phyloP scores from a whole-genome alignment of 2,329 filamentous ascomycete species.

The Colletotrichum euphorbiae region DNA sequence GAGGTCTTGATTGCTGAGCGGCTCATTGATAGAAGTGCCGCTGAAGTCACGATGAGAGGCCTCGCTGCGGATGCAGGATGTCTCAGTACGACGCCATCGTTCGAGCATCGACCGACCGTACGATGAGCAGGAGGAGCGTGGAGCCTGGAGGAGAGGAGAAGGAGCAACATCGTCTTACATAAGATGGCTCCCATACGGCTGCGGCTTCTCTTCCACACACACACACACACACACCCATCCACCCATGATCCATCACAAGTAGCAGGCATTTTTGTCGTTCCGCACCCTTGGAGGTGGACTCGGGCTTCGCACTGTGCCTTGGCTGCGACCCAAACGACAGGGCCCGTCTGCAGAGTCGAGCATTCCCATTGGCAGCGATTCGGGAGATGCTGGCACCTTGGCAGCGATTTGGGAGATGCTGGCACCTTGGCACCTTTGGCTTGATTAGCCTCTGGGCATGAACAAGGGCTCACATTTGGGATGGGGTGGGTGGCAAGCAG shows the following conservation, averaged over 20 bases:
- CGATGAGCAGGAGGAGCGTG: neutral
- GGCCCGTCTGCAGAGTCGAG: neutral
- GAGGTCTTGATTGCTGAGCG: constrained; percentile 6
- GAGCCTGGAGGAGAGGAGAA: neutral
- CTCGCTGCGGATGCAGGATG: constrained; percentile 22
- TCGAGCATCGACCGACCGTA: constrained; percentile 3
- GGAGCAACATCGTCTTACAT: constrained; percentile 17
- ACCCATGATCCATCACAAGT: constrained; percentile 9
- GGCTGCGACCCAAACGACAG: constrained; percentile 30
- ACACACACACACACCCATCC: too few relatives aligned
- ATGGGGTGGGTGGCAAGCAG: constrained; percentile 9
- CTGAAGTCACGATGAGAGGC: neutral
- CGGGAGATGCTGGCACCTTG: constrained; percentile 27
- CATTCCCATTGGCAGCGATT: constrained; percentile 17
- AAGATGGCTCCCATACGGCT: neutral
- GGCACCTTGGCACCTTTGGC: constrained; percentile 24
- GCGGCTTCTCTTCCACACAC: neutral
- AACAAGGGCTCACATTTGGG: constrained; percentile 7
- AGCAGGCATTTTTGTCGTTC: constrained; percentile 18
- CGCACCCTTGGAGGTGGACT: constrained; percentile 8
- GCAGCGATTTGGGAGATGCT: too few relatives aligned
- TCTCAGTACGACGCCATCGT: constrained; percentile 28
- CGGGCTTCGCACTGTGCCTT: constrained; percentile 28
- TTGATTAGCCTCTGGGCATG: constrained; percentile 25
- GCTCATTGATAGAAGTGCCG: constrained; percentile 1